A percentile compares a stretch with the other conserved stretches of the same genome.
These are phyloP conservation scores for Lagenidium giganteum DNA, from an alignment of 352 stramenopile species.

Conservation along the genomic window DNA sequence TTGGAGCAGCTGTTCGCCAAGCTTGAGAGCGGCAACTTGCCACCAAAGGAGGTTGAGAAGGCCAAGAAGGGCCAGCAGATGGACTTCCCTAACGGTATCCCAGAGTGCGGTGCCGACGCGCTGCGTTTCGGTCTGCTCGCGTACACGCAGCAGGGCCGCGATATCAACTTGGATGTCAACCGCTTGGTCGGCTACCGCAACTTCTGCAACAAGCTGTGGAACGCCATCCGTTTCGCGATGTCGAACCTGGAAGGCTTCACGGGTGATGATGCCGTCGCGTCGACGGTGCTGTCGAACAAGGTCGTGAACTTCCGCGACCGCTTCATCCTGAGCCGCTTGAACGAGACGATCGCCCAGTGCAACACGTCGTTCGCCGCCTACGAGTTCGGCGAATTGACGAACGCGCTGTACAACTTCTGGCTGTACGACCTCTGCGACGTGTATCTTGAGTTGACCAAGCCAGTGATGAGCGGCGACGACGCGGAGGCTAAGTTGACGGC, in stretches of 20 bases:
- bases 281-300: constrained; percentile 57
- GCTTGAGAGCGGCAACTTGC: constrained; percentile 96
- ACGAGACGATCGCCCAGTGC: constrained; percentile 63
- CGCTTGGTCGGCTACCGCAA: constrained; percentile 98
- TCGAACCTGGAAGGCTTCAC: constrained; percentile 90
- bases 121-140: constrained; percentile 97
- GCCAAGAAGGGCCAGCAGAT: constrained; percentile 96
- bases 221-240: constrained; percentile 97
- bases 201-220: constrained; percentile 99
- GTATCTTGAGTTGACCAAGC: constrained; percentile 99
- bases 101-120: constrained; percentile 97
- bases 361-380: constrained; percentile 89
- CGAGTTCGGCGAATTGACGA: constrained; percentile 95
- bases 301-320: constrained; percentile 65
- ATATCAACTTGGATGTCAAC: constrained; percentile 99
- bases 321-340: constrained; percentile 83
- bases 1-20: constrained; percentile 94
- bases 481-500: constrained; percentile 66
- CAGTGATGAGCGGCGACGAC: constrained; percentile 88
- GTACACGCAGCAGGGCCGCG: constrained; percentile 91
- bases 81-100: constrained; percentile 99
- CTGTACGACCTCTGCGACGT: constrained; percentile 99
- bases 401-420: constrained; percentile 96
- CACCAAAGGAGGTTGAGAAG: constrained; percentile 95
- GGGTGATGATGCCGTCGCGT: constrained; percentile 43